Base-by-base conservation (phyloP, 2,329 filamentous ascomycete genomes). In the Lachnellula subtilissima region DNA sequence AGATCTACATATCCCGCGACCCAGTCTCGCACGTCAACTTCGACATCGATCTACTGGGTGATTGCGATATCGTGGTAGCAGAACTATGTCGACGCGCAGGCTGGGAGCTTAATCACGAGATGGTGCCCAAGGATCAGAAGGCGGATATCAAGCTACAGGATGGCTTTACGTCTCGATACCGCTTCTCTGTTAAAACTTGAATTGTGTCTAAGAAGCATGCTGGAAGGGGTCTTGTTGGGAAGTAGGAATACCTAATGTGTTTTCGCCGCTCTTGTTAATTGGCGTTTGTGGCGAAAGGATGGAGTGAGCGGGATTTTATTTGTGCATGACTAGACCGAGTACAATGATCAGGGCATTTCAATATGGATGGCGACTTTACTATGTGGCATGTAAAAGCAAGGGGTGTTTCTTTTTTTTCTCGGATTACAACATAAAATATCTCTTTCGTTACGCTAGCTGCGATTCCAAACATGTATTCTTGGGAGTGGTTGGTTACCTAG, bases 31-130 rank as follows among this genome's bases (percentile, higher is more conserved):
- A 97, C 72, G 89, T 96, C 70, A 91, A 95, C 70, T 97, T 99
- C 66, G 94, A 99, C 72, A 91, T 99, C 64, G 92, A 97, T 70
- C 80, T 99, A 54, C 79, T 97, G n/a, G 94, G 94, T 37, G 91
- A 97, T 70, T 97, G 93, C 73, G 94, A 99, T 69, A 82, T 91
- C 42, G 86, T 97, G 8, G 88, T 97, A 14, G 82, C 87, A 0
- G 93, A 97, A 75, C 80, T 99, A 52, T 93, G 89, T 69, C 82
- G 86, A 46, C 83, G 89, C 12, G 85, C 89, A 1, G 88, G 87
- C 3, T 97, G 94, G 94, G 76, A 84, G 6, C 73, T 96, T 52
- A 70, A 82, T 46, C 91, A 97, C 68, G 86, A 90, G 62, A 96
- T 96, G 65, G 94, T 96, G 59, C 85, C 86, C n/a, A 72, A 78